phyloP scores from a whole-genome alignment of 257 asterid genomes.

The Solanum gandarillasii region DNA sequence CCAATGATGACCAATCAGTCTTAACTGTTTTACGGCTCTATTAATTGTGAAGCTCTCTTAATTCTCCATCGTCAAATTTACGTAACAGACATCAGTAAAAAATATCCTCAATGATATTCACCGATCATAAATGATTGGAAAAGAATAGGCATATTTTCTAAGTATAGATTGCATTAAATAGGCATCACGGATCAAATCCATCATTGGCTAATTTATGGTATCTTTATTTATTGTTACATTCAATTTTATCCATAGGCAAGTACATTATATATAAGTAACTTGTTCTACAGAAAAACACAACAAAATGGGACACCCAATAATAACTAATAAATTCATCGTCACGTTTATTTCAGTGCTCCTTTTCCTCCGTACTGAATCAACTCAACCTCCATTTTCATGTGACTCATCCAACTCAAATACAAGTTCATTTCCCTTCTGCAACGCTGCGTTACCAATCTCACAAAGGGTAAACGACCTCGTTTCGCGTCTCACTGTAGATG shows the following conservation, averaged over 20 bases:
- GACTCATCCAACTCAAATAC: constrained; percentile 32
- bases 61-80: too few relatives aligned
- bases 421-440: constrained; percentile 39
- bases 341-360: not conserved
- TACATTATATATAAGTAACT: not conserved
- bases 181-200: not conserved
- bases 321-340: not conserved
- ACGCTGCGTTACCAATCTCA: constrained; percentile 15
- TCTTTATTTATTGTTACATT: not conserved
- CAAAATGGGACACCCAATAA: not conserved
- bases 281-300: not conserved
- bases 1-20: not conserved
- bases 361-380: not conserved
- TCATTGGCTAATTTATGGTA: not conserved
- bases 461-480: constrained; percentile 39
- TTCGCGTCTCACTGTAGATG: constrained; percentile 51
- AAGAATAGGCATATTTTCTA: not conserved
- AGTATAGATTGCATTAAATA: not conserved
- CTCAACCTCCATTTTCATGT: constrained; percentile 46
- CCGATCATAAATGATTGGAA: not conserved
- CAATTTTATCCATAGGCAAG: not conserved
- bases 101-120: not conserved
- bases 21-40: not conserved
- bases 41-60: not conserved
- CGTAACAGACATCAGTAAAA: not conserved